Evolutionary conservation across 2,329 filamentous ascomycete species (phyloP).

Genomic region (Aspergillus hortae): DNA sequence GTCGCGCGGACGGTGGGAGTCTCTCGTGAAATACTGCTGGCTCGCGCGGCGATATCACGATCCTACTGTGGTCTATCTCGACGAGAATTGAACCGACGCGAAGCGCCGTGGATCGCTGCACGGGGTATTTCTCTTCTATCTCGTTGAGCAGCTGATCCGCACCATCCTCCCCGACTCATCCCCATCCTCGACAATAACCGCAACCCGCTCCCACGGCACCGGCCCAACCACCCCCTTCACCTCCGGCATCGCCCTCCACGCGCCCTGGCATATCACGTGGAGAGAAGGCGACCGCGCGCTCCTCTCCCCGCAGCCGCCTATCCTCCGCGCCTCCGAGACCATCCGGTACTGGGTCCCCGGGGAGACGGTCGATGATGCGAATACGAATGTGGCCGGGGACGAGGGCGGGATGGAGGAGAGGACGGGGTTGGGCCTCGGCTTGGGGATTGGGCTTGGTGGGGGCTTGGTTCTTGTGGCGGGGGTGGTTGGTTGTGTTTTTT

Average conservation of each 20-base stretch:
- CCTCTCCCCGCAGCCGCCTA: not conserved
- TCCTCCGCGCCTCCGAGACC: not conserved
- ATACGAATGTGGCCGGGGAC: not conserved
- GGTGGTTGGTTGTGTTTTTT: not conserved
- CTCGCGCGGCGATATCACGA: slow-evolving; percentile 10
- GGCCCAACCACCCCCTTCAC: not conserved
- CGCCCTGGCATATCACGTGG: not conserved
- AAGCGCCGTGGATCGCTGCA: slow-evolving; percentile 40
- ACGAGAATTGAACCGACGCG: slow-evolving; percentile 40
- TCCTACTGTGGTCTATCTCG: slow-evolving; percentile 31
- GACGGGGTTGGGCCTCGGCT: not conserved
- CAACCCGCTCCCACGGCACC: not conserved
- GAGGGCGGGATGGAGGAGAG: not conserved
- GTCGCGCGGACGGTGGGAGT: not conserved
- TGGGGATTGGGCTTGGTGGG: not conserved
- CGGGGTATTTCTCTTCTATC: slow-evolving; percentile 31
- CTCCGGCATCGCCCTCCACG: not conserved
- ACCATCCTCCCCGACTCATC: not conserved
- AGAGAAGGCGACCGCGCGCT: not conserved
- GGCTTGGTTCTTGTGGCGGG: not conserved
- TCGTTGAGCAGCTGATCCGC: slow-evolving; percentile 21
- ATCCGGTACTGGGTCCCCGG: not conserved
- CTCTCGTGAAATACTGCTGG: slow-evolving; percentile 4
- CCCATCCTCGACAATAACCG: not conserved
- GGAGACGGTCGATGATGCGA: not conserved